Evolutionary conservation across 352 stramenopile species (phyloP).

Genomic region (Aphanomyces invadans): DNA sequence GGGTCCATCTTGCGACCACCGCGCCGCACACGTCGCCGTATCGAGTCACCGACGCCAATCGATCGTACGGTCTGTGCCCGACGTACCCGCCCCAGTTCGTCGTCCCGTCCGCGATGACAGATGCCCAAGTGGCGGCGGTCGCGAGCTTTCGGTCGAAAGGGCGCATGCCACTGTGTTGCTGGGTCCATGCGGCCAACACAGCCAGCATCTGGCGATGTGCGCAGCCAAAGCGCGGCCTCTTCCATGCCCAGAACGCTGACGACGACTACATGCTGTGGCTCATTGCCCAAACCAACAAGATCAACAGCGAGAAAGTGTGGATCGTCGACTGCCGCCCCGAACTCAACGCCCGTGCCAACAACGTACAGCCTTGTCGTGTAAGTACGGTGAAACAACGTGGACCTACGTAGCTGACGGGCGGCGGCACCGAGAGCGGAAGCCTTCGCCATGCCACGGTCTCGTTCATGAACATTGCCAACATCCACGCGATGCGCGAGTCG

Average conservation of each 20-base stretch:
- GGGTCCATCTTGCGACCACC: conserved; percentile 35
- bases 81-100: conserved; percentile 76
- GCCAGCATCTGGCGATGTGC: conserved; percentile 78
- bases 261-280: conserved; percentile 72
- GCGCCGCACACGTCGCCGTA: no score
- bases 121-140: conserved; percentile 54
- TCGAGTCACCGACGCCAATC: conserved; percentile 59
- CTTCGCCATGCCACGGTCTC: conserved; percentile 62
- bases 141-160: conserved; percentile 78
- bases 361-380: conserved; percentile 25
- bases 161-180: conserved; percentile 75
- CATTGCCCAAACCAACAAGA: conserved; percentile 38
- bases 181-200: conserved; percentile 54
- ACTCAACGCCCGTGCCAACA: conserved; percentile 86
- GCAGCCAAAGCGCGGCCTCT: conserved; percentile 78
- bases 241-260: conserved; percentile 56
- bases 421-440: conserved; percentile 80
- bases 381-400: neutral
- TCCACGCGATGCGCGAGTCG: conserved; percentile 88
- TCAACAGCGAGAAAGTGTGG: conserved; percentile 46
- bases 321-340: conserved; percentile 87
- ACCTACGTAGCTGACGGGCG: conserved; percentile 53
- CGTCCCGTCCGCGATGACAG: conserved; percentile 52
- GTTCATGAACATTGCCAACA: conserved; percentile 90
- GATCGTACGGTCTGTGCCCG: conserved; percentile 56